Percentiles rank a stretch among this genome's conserved stretches.
phyloP scores from a whole-genome alignment of 306 rosid species.

The Alnus rubra region DNA sequence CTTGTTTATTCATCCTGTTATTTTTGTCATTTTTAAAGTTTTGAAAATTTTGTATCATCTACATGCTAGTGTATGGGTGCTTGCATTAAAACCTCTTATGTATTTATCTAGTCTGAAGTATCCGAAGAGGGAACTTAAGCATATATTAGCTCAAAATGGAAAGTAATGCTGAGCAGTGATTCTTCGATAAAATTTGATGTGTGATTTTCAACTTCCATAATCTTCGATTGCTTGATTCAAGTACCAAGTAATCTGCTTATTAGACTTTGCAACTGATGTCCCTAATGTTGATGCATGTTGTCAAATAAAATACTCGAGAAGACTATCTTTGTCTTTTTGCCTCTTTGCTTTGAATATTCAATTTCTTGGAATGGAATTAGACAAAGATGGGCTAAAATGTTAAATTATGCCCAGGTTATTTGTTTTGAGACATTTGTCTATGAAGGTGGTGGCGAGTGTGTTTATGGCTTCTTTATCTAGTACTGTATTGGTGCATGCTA shows the following conservation, averaged over 20 bases:
- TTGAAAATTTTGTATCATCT: not conserved
- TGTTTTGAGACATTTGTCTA: not conserved
- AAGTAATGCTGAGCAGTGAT: not conserved
- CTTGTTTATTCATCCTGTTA: slow-evolving; percentile 12
- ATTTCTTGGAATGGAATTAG: too few species aligned
- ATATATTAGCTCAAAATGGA: not conserved
- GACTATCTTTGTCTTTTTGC: not conserved
- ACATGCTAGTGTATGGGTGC: not conserved
- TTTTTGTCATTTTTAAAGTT: not conserved
- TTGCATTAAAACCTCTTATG: not conserved
- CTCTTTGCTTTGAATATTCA: not conserved
- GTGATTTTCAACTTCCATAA: not conserved
- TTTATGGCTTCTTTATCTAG: too few species aligned
- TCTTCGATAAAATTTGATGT: not conserved
- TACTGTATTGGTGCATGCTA: not conserved
- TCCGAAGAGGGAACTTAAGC: slow-evolving; percentile 13
- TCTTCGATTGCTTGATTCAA: not conserved
- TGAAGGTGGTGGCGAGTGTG: not conserved
- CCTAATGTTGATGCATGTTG: not conserved
- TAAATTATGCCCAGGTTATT: not conserved
- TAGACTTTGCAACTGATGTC: not conserved
- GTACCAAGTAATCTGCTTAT: not conserved
- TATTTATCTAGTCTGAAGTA: not conserved
- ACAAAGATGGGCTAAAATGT: too few species aligned
- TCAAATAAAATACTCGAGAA: not conserved